Evolutionary conservation across 805 yeast species (phyloP), one percentile per base, ranked within the genome.

Genomic region (Starmerella riodocensis): DNA sequence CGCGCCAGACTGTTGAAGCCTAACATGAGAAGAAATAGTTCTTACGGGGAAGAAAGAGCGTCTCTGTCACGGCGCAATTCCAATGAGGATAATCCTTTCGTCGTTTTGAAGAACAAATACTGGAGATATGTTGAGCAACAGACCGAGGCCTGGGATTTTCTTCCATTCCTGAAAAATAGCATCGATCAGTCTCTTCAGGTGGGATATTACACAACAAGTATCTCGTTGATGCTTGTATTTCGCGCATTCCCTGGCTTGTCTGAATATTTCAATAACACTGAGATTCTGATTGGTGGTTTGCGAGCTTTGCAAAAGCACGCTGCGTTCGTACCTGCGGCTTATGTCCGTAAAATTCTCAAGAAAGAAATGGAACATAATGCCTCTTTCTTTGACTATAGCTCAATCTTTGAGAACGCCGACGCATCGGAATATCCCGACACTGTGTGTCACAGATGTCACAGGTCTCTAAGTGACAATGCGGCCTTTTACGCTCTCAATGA

Each of bases 241-340:
- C 34, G 46, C 4, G 37, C 39, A 17, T 34, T 47, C 37, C 46
- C 42, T 3, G 28, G 24, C 8, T 31, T 45, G n/a, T 12, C 29
- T 12, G 33, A 34, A 5, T 29, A 32, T 9, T 36, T 43, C 25
- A 29, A 44, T 16, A 29, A 33, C 9, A 39, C 34, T n/a, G 54
- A 45, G 21, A 39, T 44, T 11, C 25, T 50, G 3, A 29, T 43
- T n/a, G 42, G 45, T 11, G 43, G 48, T 12, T 40, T 50, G 11
- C 37, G 26, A 17, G 29, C 28, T 12, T 30, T 52, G 38, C 45
- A 45, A 7, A 17, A 41, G 4, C 32, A 35, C 18, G 32, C 41
- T 8, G 22, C 40, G 27, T 78, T 76, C 58, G 67, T 67, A 0
- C 63, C 66, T n/a, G 74, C 80, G 6, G 74, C 78, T 8, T 24